These are phyloP conservation scores for Bassia scoparia DNA, from an alignment of 148 eudicot genomes.

Conservation along the genomic window DNA sequence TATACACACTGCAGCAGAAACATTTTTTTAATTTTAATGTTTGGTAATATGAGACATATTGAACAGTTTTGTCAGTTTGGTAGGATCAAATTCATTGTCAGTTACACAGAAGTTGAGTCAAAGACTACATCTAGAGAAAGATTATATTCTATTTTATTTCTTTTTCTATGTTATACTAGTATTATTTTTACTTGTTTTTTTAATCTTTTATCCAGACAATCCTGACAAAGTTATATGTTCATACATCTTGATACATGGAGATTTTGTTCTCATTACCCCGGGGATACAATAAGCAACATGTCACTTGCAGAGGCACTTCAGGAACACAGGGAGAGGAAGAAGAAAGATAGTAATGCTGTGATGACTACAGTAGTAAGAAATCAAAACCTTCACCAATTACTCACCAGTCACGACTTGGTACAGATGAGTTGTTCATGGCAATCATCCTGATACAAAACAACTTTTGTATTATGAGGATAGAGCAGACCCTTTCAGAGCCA, in stretches of 20 bases:
- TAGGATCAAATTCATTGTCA: not conserved
- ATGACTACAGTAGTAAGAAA: conserved; percentile 89
- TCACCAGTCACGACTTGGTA: conserved; percentile 85
- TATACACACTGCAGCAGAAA: not conserved
- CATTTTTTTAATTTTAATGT: not conserved
- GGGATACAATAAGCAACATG: conserved; percentile 96
- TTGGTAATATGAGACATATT: not conserved
- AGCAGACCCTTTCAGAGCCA: conserved; percentile 51
- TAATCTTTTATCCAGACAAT: not conserved
- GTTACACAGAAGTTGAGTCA: not conserved
- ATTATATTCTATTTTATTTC: not conserved
- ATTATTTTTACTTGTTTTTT: no score
- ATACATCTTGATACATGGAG: conserved; percentile 67
- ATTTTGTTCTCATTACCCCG: conserved; percentile 78
- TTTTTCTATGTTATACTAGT: not conserved
- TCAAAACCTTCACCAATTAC: conserved; percentile 77
- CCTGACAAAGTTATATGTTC: conserved; percentile 1
- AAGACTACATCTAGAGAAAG: not conserved
- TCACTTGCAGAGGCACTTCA: conserved; percentile 68
- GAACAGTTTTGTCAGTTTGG: not conserved
- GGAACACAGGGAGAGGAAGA: conserved; percentile 88
- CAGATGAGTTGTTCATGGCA: conserved; percentile 89
- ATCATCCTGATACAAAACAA: conserved; percentile 78
- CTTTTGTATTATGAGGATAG: conserved; percentile 82
- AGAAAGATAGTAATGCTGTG: conserved; percentile 80